Evolutionary conservation across 257 asterid species (phyloP).

Genomic region (Solanum megistacrolobum): DNA sequence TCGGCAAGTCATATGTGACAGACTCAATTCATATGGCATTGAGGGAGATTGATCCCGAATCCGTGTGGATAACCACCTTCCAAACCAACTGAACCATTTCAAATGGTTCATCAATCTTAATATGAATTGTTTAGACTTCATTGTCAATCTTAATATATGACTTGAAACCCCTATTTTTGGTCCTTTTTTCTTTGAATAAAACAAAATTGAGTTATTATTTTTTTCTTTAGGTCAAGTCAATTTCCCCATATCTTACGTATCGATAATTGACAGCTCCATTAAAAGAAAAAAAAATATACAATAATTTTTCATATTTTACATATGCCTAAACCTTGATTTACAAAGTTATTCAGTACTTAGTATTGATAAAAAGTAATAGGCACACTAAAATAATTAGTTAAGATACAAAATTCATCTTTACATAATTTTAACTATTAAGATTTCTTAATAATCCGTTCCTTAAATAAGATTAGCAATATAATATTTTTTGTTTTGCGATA

Average conservation of each 20-base stretch:
- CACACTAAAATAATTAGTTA: background rate
- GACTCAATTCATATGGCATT: background rate
- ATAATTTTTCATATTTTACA: background rate
- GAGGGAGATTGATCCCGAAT: background rate
- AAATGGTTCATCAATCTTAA: background rate
- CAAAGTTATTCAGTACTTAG: background rate
- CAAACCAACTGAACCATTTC: too few species aligned
- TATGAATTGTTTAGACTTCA: background rate
- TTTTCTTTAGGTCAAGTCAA: background rate
- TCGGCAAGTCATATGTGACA: background rate
- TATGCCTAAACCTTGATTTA: background rate
- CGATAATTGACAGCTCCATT: background rate
- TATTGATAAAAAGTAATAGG: background rate
- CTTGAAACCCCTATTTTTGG: background rate
- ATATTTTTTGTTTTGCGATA: background rate
- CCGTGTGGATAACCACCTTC: fast-evolving
- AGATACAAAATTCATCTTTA: background rate
- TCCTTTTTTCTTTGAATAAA: background rate
- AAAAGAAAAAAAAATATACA: background rate
- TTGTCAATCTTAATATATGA: background rate
- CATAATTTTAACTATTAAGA: background rate
- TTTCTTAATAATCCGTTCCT: background rate
- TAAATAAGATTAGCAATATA: background rate
- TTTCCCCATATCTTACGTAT: background rate
- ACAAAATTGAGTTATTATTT: background rate